Percentiles rank a stretch among this genome's conserved stretches.
These are phyloP conservation scores for Lepiota subincarnata DNA, from an alignment of 768 basidiomycete genomes.

Conservation along the genomic window DNA sequence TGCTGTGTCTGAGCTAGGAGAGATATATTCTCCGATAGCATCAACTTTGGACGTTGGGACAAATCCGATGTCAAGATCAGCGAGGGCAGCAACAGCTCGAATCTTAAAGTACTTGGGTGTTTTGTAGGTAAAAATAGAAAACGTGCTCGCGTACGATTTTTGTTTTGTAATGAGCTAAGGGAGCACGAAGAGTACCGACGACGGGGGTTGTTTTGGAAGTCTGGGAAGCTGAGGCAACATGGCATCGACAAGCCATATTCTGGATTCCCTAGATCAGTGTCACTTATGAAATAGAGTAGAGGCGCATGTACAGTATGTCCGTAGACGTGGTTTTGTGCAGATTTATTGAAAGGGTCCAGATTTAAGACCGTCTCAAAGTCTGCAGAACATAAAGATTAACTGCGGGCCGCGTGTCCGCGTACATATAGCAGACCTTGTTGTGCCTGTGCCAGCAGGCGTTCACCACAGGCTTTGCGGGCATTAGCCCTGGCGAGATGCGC, in stretches of 20 bases:
- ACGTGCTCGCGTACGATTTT: conserved; percentile 14
- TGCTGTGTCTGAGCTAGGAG: conserved; percentile 81
- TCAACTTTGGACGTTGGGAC: conserved; percentile 53
- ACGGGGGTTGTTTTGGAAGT: conserved; percentile 14
- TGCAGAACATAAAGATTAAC: no score
- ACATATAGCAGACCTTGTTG: conserved; percentile 55
- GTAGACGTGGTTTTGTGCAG: no score
- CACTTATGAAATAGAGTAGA: no score
- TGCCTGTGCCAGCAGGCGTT: conserved; percentile 51
- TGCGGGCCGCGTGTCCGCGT: no score
- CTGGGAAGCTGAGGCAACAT: no score
- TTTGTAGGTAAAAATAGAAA: background rate
- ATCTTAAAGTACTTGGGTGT: conserved; percentile 29
- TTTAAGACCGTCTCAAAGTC: no score
- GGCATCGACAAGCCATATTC: no score
- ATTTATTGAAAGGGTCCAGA: no score
- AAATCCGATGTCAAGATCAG: conserved; percentile 52
- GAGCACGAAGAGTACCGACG: conserved; percentile 15
- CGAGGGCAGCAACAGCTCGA: conserved; percentile 55
- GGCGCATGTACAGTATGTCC: no score
- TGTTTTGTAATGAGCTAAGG: conserved; percentile 12
- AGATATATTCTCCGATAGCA: conserved; percentile 67
- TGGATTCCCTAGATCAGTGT: no score
- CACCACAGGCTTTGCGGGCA: conserved; percentile 54
- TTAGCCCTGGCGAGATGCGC: conserved; percentile 58